phyloP scores from a whole-genome alignment of 2,329 filamentous ascomycete species.

The Fusarium nisikadoi region DNA sequence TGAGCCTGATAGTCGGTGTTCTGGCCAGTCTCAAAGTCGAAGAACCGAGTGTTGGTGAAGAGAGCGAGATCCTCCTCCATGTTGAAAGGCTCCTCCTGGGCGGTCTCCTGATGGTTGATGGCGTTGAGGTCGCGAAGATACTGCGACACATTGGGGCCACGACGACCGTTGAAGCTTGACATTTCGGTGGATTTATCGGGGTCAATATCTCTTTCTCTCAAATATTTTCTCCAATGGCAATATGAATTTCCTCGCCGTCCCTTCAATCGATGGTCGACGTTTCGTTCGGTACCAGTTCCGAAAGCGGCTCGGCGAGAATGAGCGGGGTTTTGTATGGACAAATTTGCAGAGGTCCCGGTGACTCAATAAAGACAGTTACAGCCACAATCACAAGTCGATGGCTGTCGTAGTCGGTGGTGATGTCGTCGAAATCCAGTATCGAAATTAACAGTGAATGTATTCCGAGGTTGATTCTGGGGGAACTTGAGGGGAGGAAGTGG shows the following conservation, averaged over 20 bases:
- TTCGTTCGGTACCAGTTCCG: conserved; percentile 1
- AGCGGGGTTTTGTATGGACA: conserved; percentile 44
- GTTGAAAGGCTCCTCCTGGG: conserved; percentile 68
- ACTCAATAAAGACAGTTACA: conserved; percentile 14
- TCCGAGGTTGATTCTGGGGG: conserved; percentile 32
- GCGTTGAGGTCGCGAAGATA: conserved; percentile 89
- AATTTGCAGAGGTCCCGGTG: conserved; percentile 31
- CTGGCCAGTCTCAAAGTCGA: conserved; percentile 77
- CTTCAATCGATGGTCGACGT: conserved; percentile 6
- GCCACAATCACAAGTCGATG: conserved; percentile 5
- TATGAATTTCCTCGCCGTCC: conserved; percentile 19
- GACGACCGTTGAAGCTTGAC: conserved; percentile 80
- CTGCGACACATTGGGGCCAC: conserved; percentile 87
- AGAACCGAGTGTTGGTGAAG: conserved; percentile 86
- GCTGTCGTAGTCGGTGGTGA: conserved; percentile 12
- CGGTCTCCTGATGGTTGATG: conserved; percentile 67
- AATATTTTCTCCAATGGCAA: background rate
- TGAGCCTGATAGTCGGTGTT: conserved; percentile 66
- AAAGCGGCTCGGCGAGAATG: conserved; percentile 27
- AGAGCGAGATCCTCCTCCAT: conserved; percentile 79
- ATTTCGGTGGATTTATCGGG: conserved; percentile 54
- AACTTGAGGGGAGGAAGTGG: conserved; percentile 38
- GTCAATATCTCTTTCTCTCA: background rate
- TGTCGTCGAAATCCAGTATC: conserved; percentile 11
- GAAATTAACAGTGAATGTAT: conserved; percentile 8